Base-by-base conservation (phyloP, 352 stramenopile species). In the Albugo candida region DNA sequence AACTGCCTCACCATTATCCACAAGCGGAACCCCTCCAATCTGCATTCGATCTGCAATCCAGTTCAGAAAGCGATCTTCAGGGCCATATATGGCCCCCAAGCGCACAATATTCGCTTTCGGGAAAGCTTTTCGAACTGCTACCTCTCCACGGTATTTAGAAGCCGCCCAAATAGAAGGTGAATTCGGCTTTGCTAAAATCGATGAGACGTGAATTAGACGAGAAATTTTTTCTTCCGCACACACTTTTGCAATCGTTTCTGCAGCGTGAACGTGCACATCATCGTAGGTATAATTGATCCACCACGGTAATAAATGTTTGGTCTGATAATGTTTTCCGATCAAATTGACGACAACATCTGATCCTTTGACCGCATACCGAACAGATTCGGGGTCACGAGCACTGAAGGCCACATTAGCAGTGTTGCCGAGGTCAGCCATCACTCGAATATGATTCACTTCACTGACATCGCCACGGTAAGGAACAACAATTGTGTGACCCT, bases 261-360 rank as follows among this genome's bases (percentile, higher is more conserved):
- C 75, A n/a, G 96, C 71, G 11, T 88, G 69, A 31, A 98, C 93
- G 67, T 99, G 91, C 40, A 94, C 81, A 52, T 98, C 92, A 40
- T 97, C 69, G 58, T 97, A 96, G 52, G 75, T 85, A 63, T 92
- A 98, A 67, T 97, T 86, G 78, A 92, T 93, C 74, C 80, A 91
- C 77, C 74, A 91, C 18, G 83, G 81, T 36, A 95, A 61, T 2
- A 95, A 63, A 61, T 95, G 79, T 67, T 94, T 95, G 31, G 93
- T 97, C 65, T 98, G 88, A 63, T 98, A 98, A 65, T 97, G 74
- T 59, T 98, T 98, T 42, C 93, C 94, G 45, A 98, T 81, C 11
- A 98, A 53, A 65, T 98, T 99, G 58, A 98, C 88, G 34, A 98
- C 94, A 52, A 97, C 69, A 55, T 98, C 92, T 31, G 81, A 86